phyloP scores from a whole-genome alignment of 108 stramenopile genomes.

The Epithemia pelagica region DNA sequence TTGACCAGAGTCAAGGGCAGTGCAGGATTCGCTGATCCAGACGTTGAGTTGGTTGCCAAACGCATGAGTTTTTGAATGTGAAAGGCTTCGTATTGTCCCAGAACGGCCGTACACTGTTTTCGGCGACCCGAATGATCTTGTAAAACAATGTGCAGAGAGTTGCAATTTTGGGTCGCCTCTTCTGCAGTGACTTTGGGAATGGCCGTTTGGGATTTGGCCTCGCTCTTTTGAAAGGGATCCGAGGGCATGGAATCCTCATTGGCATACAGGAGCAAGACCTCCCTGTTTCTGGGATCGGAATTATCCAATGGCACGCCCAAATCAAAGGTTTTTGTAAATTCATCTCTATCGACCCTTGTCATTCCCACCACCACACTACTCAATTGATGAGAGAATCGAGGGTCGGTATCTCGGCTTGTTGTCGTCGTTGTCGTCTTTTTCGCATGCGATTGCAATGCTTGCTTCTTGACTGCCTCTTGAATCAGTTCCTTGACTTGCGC shows the following conservation, averaged over 20 bases:
- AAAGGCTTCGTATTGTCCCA: conserved; percentile 54
- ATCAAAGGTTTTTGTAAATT: conserved; percentile 46
- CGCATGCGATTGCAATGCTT: not conserved
- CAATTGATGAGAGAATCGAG: not conserved
- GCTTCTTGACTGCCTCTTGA: conserved; percentile 9
- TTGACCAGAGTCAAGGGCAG: conserved; percentile 38
- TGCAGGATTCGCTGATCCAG: conserved; percentile 16
- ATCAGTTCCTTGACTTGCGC: conserved; percentile 1
- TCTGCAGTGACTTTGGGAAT: conserved; percentile 8
- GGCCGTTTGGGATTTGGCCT: conserved; percentile 4
- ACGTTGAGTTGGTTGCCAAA: conserved; percentile 12
- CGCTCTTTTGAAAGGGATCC: not conserved
- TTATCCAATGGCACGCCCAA: conserved; percentile 53
- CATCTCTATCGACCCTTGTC: conserved; percentile 33
- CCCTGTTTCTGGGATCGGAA: conserved; percentile 3
- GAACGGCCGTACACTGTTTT: conserved; percentile 42
- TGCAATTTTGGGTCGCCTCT: conserved; percentile 58
- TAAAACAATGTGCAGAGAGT: conserved; percentile 51
- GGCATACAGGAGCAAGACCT: conserved; percentile 12
- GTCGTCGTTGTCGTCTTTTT: not conserved
- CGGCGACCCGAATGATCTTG: conserved; percentile 22
- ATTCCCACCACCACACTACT: conserved; percentile 16
- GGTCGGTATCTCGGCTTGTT: not conserved
- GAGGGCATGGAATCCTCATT: not conserved
- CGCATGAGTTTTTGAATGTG: conserved; percentile 63